phyloP scores from a whole-genome alignment of 805 yeast species.

The Starmerella stigmatis region DNA sequence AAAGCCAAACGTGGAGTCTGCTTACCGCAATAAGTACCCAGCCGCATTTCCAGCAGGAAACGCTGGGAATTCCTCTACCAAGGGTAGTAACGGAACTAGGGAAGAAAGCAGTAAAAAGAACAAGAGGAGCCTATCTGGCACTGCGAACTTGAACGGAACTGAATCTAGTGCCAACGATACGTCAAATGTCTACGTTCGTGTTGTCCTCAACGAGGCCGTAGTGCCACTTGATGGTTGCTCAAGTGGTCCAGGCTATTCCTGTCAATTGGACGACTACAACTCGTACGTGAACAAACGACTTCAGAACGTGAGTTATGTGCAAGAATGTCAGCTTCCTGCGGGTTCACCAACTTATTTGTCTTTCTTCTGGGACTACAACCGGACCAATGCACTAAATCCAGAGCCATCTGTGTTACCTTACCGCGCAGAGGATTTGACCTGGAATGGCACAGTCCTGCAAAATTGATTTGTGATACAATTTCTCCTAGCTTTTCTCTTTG shows the following conservation, averaged over 20 bases:
- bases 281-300: constrained; percentile 15
- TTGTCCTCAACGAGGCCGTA: constrained; percentile 45
- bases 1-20: constrained; percentile 2
- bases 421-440: constrained; percentile 16
- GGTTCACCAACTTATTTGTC: constrained; percentile 11
- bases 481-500: no score
- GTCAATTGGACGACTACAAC: constrained; percentile 29
- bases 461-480: no score
- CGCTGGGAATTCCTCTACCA: constrained; percentile 1
- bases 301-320: constrained; percentile 13
- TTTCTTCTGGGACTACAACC: constrained; percentile 24
- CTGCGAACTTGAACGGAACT: not conserved
- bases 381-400: constrained; percentile 15
- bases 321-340: constrained; percentile 15
- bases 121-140: no score
- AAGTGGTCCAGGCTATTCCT: constrained; percentile 42
- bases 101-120: no score
- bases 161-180: no score
- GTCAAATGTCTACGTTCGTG: constrained; percentile 34
- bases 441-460: constrained; percentile 5
- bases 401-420: constrained; percentile 7
- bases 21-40: constrained; percentile 13
- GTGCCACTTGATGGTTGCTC: constrained; percentile 40
- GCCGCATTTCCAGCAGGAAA: constrained; percentile 13
- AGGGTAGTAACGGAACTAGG: no score